Conservation (phyloP, 495 filamentous ascomycete species). For the Daldinia caldariorum region DNA sequence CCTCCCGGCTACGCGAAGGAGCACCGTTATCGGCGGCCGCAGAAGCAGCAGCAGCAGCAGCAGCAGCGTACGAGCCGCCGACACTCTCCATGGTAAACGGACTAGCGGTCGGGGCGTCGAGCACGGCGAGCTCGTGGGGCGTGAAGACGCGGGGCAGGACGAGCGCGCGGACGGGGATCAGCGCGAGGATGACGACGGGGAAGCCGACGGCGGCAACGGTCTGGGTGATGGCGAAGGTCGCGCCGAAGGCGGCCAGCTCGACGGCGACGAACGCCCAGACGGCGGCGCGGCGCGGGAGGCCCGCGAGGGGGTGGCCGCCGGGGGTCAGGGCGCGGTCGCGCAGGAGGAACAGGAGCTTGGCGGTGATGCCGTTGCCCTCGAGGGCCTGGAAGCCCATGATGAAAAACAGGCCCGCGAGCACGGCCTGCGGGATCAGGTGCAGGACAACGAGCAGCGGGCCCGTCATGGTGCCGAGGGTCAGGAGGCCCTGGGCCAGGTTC, state of each 20-base stretch:
- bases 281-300: constrained; percentile 65
- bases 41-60: constrained; percentile 1
- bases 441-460: constrained; percentile 84
- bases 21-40: not conserved
- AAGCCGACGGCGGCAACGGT: constrained; percentile 95
- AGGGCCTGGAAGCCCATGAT: constrained; percentile 91
- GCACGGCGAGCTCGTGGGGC: constrained; percentile 69
- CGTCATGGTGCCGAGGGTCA: constrained; percentile 88
- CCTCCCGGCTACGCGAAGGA: constrained; percentile 15
- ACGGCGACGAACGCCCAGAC: constrained; percentile 81
- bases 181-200: constrained; percentile 81
- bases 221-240: constrained; percentile 94
- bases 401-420: constrained; percentile 93
- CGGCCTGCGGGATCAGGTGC: constrained; percentile 85
- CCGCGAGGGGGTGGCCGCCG: constrained; percentile 71
- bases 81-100: constrained; percentile 87
- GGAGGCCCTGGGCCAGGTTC: constrained; percentile 84
- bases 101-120: constrained; percentile 86
- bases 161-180: constrained; percentile 80
- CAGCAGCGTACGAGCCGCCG: constrained; percentile 70
- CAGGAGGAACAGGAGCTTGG: constrained; percentile 79
- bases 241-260: constrained; percentile 83
- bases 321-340: constrained; percentile 73
- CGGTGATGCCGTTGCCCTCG: constrained; percentile 81
- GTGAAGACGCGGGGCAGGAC: constrained; percentile 78